Evolutionary conservation across 2,329 filamentous ascomycete species (phyloP).

Genomic region (Diaporthe sp.): DNA sequence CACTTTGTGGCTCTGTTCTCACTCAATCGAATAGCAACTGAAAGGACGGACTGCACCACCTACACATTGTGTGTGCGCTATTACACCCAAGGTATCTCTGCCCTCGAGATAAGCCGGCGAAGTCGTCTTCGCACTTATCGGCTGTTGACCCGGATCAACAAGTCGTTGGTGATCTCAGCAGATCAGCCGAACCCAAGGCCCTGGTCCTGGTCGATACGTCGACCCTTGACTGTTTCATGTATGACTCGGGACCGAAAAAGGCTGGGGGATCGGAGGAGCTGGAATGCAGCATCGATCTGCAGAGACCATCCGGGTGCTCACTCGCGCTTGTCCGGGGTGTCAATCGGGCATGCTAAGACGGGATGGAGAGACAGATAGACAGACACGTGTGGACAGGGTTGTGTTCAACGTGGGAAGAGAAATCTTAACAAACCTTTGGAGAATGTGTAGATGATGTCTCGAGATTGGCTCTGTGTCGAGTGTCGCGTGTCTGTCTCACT

Average conservation of each 20-base stretch:
- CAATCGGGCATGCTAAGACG: background rate
- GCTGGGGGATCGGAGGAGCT: background rate
- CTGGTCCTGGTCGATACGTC: background rate
- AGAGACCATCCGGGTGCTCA: slow-evolving; percentile 16
- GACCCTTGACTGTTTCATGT: background rate
- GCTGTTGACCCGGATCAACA: slow-evolving; percentile 6
- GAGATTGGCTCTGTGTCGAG: background rate
- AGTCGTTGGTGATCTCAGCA: background rate
- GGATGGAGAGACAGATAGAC: background rate
- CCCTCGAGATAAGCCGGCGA: background rate
- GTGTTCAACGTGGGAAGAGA: background rate
- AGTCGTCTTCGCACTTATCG: background rate
- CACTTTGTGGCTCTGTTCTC: background rate
- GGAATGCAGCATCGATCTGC: slow-evolving; percentile 16
- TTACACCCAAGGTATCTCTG: no score
- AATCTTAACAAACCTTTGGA: background rate
- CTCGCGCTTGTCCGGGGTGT: background rate
- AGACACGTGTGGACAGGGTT: slow-evolving; percentile 20
- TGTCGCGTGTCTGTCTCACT: background rate
- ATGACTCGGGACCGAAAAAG: slow-evolving; percentile 19
- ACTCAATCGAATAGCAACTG: background rate
- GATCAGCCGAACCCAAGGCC: background rate
- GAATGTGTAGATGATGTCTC: background rate
- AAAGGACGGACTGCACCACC: background rate
- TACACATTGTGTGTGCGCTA: no score